Conservation (phyloP, 1,284 basidiomycete genomes). For the Heterobasidion occidentale region DNA sequence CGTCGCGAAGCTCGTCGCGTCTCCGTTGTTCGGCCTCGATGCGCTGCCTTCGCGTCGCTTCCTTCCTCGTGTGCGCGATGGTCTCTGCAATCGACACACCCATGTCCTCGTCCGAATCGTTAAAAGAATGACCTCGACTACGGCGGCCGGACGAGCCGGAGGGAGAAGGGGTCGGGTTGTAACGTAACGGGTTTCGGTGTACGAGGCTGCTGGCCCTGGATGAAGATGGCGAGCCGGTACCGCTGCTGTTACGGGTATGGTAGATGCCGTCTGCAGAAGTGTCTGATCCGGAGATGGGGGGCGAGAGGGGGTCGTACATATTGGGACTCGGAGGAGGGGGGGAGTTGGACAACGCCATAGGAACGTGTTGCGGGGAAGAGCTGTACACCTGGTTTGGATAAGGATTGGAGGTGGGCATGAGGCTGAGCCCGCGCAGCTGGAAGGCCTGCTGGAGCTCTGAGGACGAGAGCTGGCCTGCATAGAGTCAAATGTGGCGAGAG, state of each 20-base stretch:
- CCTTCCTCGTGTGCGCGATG: slow-evolving; percentile 69
- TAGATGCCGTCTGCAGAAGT: slow-evolving; percentile 74
- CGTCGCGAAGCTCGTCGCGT: slow-evolving; percentile 80
- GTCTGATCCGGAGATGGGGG: slow-evolving; percentile 78
- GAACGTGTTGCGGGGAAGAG: slow-evolving; percentile 42
- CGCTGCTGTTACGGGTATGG: slow-evolving; percentile 68
- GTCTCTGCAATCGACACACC: slow-evolving; percentile 56
- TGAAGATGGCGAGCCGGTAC: slow-evolving; percentile 35
- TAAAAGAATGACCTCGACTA: slow-evolving; percentile 55
- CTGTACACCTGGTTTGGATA: slow-evolving; percentile 29
- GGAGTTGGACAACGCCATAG: slow-evolving; percentile 41
- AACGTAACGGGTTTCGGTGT: slow-evolving; percentile 57
- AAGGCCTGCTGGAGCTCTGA: slow-evolving; percentile 18
- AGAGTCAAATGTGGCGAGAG: slow-evolving; percentile 10
- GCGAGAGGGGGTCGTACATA: slow-evolving; percentile 73
- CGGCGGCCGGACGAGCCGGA: slow-evolving; percentile 63
- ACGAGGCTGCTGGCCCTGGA: slow-evolving; percentile 67
- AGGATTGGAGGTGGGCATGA: slow-evolving; percentile 14
- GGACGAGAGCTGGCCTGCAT: slow-evolving; percentile 12
- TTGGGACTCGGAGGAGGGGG: slow-evolving; percentile 70
- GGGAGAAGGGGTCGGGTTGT: slow-evolving; percentile 72
- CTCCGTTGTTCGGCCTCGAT: slow-evolving; percentile 84
- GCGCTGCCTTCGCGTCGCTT: slow-evolving; percentile 73
- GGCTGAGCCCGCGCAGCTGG: slow-evolving; percentile 13
- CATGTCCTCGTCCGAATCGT: slow-evolving; percentile 74